These are phyloP conservation scores for Pulicaria dysenterica DNA, from an alignment of 129 eudicot species.

Conservation along the genomic window DNA sequence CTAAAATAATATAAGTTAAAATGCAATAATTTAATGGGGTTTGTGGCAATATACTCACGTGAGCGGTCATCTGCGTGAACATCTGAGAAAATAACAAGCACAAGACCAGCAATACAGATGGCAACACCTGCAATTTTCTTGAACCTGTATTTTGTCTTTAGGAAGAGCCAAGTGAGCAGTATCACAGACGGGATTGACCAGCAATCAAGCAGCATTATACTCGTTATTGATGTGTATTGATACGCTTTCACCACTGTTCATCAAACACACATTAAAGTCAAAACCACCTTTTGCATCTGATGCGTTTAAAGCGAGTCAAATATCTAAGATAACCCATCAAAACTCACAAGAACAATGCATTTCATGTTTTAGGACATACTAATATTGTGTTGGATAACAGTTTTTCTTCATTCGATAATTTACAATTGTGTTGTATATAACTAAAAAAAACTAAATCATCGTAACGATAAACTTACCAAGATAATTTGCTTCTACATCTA, in stretches of 20 bases:
- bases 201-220: slow-evolving; percentile 94
- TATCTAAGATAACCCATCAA: not conserved
- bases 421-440: no score
- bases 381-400: no score
- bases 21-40: not conserved
- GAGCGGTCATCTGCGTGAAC: slow-evolving; percentile 88
- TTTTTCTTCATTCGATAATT: no score
- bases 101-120: slow-evolving; percentile 87
- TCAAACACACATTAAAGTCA: slow-evolving; percentile 18
- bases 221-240: slow-evolving; percentile 91
- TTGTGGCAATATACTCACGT: slow-evolving; percentile 47
- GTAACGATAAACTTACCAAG: slow-evolving; percentile 51
- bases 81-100: slow-evolving; percentile 79
- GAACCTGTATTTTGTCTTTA: slow-evolving; percentile 81
- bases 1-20: not conserved
- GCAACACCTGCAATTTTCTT: slow-evolving; percentile 70
- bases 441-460: no score
- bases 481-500: slow-evolving; percentile 95
- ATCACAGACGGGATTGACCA: slow-evolving; percentile 95
- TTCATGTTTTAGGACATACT: no score
- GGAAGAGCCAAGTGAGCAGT: slow-evolving; percentile 80
- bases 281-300: not conserved
- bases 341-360: not conserved
- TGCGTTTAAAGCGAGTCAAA: not conserved
- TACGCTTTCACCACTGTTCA: slow-evolving; percentile 94